Base-by-base conservation (phyloP, 139 green algal genomes). In the Gonium pectorale region DNA sequence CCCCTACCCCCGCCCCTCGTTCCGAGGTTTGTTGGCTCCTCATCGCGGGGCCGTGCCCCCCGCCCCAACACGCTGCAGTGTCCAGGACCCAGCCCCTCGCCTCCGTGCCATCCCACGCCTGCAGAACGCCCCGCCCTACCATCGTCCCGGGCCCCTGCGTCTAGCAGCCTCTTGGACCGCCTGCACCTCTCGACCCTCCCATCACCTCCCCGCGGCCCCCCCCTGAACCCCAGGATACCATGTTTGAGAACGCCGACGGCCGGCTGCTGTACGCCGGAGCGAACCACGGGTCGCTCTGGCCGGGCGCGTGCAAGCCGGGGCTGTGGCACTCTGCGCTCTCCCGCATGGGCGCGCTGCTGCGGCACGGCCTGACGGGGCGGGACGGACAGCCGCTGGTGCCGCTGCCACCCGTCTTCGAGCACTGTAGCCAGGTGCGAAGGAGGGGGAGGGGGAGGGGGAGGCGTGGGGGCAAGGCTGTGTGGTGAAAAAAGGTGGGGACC, bases 231-330 rank as follows among this genome's bases (percentile, higher is more conserved):
- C 75, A 82, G 75, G 75, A 82, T 41, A 37, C 43, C 43, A 86
- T 90, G 80, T 90, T 90, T 67, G 80, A 81, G 44, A 90, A 90
- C 67, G 1, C 19, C 1, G 86, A 90, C 40, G 86, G 86, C 1
- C 46, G 71, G 26, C 67, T 90, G 80, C 33, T 33, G 80, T 78
- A 79, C 85, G 73, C 73, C 54, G 56, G 86, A 27, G 33, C 44
- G 29, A 85, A 85, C 79, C 33, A 41, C 27, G 64, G 79, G 46
- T 78, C 64, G 35, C 79, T 85, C 46, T 85, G 79, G 79, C 79
- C 79, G 0, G 79, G 79, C 9, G 35, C 46, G 17, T 56, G 33
- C 46, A 77, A 77, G 44, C 79, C 79, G 5, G 79, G 79, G 79
- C 51, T 85, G 79, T 85, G 79, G 79, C 79, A 85, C 79, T 68